Conservation (phyloP, 192 early-diverging fungal species). For the Chytriomyces sp. region DNA sequence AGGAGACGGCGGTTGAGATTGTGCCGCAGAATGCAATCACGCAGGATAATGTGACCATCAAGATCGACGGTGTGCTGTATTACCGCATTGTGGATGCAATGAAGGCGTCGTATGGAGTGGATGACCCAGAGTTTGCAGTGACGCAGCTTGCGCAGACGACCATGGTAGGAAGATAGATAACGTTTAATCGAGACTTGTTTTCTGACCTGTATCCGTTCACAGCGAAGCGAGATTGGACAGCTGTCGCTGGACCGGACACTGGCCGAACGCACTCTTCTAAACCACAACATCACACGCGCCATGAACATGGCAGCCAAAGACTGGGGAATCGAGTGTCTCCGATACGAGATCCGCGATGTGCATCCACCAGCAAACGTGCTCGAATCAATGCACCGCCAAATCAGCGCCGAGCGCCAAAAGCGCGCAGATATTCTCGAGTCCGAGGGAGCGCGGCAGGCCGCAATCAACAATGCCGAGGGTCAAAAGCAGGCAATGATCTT, state of each 20-base stretch:
- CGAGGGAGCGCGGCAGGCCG: conserved; percentile 63
- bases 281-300: conserved; percentile 88
- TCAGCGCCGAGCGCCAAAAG: conserved; percentile 88
- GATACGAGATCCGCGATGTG: conserved; percentile 85
- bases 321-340: conserved; percentile 94
- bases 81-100: conserved; percentile 83
- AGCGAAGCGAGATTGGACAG: conserved; percentile 94
- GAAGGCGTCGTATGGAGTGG: conserved; percentile 91
- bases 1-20: conserved; percentile 85
- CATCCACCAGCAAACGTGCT: conserved; percentile 86
- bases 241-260: conserved; percentile 95
- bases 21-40: conserved; percentile 65
- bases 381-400: conserved; percentile 89
- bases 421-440: conserved; percentile 76
- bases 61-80: conserved; percentile 89
- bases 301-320: conserved; percentile 90
- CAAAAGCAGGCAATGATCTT: conserved; percentile 81
- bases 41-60: conserved; percentile 85
- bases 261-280: conserved; percentile 88
- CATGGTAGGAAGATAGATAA: conserved; percentile 56
- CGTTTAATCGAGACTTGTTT: background rate
- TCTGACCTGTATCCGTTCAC: background rate
- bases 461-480: conserved; percentile 91
- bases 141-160: conserved; percentile 98
- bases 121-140: conserved; percentile 93